Conservation (phyloP, 1,284 basidiomycete species). For the Apiotrichum gamsii region DNA sequence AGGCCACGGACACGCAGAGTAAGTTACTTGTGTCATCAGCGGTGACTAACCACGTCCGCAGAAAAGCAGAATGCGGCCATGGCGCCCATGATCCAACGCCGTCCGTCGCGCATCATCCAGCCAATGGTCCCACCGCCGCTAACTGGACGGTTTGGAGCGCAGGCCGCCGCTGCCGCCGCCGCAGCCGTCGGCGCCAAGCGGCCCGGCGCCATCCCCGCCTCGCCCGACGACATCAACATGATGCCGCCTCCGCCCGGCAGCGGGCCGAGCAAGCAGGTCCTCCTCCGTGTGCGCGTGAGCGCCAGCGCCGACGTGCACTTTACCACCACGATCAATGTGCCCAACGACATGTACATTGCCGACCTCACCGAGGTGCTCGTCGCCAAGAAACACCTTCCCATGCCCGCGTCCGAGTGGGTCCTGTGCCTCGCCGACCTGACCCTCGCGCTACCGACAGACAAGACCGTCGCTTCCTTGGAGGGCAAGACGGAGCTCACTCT, state of each 20-base stretch:
- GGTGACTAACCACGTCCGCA: slow-evolving; percentile 39
- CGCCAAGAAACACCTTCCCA: slow-evolving; percentile 61
- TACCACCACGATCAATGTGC: slow-evolving; percentile 81
- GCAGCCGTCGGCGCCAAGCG: too few species aligned
- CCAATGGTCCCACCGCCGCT: not conserved
- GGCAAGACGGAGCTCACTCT: slow-evolving; percentile 79
- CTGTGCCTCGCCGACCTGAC: slow-evolving; percentile 69
- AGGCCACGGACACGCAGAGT: slow-evolving; percentile 69
- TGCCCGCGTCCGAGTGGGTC: slow-evolving; percentile 73
- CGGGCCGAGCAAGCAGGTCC: slow-evolving; percentile 50
- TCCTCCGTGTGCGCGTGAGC: slow-evolving; percentile 69
- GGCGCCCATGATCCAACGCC: slow-evolving; percentile 48
- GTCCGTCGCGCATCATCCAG: slow-evolving; percentile 36
- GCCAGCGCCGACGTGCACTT: slow-evolving; percentile 74
- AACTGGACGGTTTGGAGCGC: not conserved
- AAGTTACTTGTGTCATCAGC: slow-evolving; percentile 23
- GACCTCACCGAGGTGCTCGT: slow-evolving; percentile 86
- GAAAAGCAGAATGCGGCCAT: slow-evolving; percentile 75
- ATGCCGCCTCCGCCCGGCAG: slow-evolving; percentile 6
- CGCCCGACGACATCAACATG: not conserved
- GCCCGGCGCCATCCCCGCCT: not conserved
- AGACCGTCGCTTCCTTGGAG: slow-evolving; percentile 88
- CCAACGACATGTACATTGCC: slow-evolving; percentile 93
- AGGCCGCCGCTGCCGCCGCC: not conserved
- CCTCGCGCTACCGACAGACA: slow-evolving; percentile 83